Percentiles rank a stretch among this genome's conserved stretches.
phyloP scores from a whole-genome alignment of 2,329 filamentous ascomycete species.

The Sphaceloma murrayae region DNA sequence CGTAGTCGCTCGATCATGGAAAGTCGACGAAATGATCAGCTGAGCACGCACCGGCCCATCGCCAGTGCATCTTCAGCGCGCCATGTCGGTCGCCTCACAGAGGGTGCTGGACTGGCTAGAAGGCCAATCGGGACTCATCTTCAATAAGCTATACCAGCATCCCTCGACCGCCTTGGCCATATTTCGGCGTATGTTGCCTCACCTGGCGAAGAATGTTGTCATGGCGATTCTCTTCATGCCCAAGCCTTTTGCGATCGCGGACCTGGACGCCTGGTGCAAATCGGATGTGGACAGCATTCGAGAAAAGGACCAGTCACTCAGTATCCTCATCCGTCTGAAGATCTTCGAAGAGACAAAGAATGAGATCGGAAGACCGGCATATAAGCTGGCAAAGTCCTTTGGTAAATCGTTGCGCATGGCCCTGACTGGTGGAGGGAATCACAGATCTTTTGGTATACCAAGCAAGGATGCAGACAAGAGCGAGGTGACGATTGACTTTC shows the following conservation, averaged over 20 bases:
- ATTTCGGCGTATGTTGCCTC: conserved; percentile 92
- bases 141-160: conserved; percentile 87
- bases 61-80: conserved; percentile 12
- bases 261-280: conserved; percentile 80
- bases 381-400: conserved; percentile 74
- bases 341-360: conserved; percentile 57
- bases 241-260: conserved; percentile 63
- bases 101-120: conserved; percentile 83
- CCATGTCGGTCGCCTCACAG: conserved; percentile 47
- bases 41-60: conserved; percentile 14
- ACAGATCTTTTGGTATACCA: conserved; percentile 84
- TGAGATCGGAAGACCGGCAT: conserved; percentile 52
- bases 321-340: conserved; percentile 74
- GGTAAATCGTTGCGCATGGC: conserved; percentile 73
- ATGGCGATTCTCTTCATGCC: conserved; percentile 93
- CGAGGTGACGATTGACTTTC: conserved; percentile 57
- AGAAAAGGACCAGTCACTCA: conserved; percentile 60
- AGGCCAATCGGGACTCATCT: conserved; percentile 78
- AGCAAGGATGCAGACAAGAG: conserved; percentile 54
- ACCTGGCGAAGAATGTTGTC: conserved; percentile 88
- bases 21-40: background rate
- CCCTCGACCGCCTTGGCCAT: conserved; percentile 91
- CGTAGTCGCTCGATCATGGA: background rate
- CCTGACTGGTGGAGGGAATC: conserved; percentile 74
- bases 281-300: conserved; percentile 38